Evolutionary conservation across 352 stramenopile genomes (phyloP), one percentile per base, ranked within the genome.

Genomic region (Phytophthora quininea): DNA sequence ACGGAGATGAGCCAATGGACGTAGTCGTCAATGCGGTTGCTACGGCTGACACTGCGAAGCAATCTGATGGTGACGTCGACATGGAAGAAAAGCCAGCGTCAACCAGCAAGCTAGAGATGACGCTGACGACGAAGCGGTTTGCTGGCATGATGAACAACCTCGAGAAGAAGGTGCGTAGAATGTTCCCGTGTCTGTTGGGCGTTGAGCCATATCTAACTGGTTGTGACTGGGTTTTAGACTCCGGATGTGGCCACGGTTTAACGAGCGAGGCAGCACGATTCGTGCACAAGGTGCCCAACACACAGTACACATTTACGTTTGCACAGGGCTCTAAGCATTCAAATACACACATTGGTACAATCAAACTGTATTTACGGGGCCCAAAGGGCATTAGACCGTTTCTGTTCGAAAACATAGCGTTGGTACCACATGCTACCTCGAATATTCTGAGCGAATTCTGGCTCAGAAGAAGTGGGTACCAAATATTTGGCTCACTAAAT

Each of bases 401-500:
- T 51, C 52, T 42, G 2, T 52, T 58, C 11, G 29, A 52, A 15
- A 62, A 62, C 30, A 62, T 68, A 15, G 43, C 46, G 12, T 9
- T 68, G 14, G 53, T 62, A 35, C 61, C 61, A 12, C 11, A 62
- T 29, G 45, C 35, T 3, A 68, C 24, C 1, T 68, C 46, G 8
- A 68, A 68, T 5, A 68, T 62, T 48, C 61, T 68, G 8, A 62
- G 52, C 10, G 52, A 62, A 19, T 58, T 31, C 19, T 68, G 53
- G 52, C 53, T 62, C 1, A 50, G 30, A 11, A 19, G 60, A 1
- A 14, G 24, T 15, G 60, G 52, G 19, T 67, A 62, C 33, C 7
- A 67, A 38, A 62, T 51, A 51, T 8, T 67, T 3, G 45, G 35
- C 2, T 67, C 45, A 0, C n/a, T n/a, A 5, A 52, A 6, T 37